These are phyloP conservation scores for Conidiobolus incongruus DNA, from an alignment of 371 early-diverging fungal genomes.

Conservation along the genomic window DNA sequence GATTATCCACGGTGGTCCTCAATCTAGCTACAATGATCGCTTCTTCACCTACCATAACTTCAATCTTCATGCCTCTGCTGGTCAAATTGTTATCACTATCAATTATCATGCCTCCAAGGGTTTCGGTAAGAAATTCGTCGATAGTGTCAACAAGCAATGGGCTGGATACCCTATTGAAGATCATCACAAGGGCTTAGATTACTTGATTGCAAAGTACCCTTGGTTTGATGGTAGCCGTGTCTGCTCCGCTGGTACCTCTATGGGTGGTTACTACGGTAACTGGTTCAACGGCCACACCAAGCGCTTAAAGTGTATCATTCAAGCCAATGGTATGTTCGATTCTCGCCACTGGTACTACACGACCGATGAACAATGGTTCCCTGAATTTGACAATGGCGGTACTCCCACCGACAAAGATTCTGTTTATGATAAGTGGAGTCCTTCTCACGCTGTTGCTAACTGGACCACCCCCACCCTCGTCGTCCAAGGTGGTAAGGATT, in stretches of 20 bases:
- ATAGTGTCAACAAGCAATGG: conserved; percentile 53
- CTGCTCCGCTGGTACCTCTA: conserved; percentile 60
- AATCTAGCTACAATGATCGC: neutral
- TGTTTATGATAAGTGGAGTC: conserved; percentile 37
- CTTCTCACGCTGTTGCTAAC: conserved; percentile 38
- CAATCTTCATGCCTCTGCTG: conserved; percentile 45
- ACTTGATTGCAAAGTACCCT: conserved; percentile 23
- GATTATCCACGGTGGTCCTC: conserved; percentile 44
- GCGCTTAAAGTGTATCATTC: conserved; percentile 48
- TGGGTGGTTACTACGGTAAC: too few relatives aligned
- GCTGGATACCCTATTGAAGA: too few relatives aligned
- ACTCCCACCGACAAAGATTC: conserved; percentile 21
- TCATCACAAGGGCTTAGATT: conserved; percentile 42
- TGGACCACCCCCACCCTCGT: too few relatives aligned
- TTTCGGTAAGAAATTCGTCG: conserved; percentile 54
- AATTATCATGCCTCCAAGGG: conserved; percentile 66
- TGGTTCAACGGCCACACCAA: conserved; percentile 33
- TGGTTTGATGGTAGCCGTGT: conserved; percentile 55
- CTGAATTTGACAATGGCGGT: conserved; percentile 64
- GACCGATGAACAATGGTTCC: conserved; percentile 61
- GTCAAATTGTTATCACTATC: conserved; percentile 46
- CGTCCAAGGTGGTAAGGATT: too few relatives aligned
- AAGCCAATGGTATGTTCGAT: conserved; percentile 63
- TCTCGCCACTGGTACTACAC: conserved; percentile 32
- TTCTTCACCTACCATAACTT: conserved; percentile 19